Evolutionary conservation across 345 rosid species (phyloP).

Genomic region (Lumnitzera racemosa): DNA sequence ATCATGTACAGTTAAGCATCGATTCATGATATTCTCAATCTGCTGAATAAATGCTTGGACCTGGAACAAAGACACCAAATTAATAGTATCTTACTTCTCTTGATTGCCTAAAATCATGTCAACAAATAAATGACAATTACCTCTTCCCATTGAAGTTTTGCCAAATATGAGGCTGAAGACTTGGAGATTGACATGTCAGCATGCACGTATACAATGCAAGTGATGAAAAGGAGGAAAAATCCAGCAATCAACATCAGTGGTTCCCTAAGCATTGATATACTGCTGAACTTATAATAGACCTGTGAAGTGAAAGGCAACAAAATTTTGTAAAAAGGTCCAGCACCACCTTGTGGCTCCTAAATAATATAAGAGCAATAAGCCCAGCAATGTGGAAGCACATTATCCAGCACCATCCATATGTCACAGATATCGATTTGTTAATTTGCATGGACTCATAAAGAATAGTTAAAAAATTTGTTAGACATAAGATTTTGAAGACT

Average conservation of each 20-base stretch:
- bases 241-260: slow-evolving; percentile 86
- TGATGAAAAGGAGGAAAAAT: slow-evolving; percentile 60
- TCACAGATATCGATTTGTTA: no score
- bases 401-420: no score
- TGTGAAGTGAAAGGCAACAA: slow-evolving; percentile 19
- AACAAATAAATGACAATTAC: slow-evolving; percentile 23
- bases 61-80: slow-evolving; percentile 29
- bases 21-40: slow-evolving; percentile 45
- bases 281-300: slow-evolving; percentile 88
- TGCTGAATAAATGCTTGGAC: slow-evolving; percentile 68
- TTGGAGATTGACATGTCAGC: slow-evolving; percentile 91
- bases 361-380: no score
- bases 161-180: slow-evolving; percentile 83
- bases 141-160: slow-evolving; percentile 97
- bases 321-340: not conserved
- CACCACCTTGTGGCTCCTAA: no score
- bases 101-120: not conserved
- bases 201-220: slow-evolving; percentile 64
- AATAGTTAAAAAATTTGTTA: no score
- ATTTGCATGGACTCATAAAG: no score
- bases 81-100: not conserved
- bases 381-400: no score
- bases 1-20: slow-evolving; percentile 60
- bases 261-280: slow-evolving; percentile 70
- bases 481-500: no score